Base-by-base conservation (phyloP, 23 red algal species). In the Porphyridium purpureum region DNA sequence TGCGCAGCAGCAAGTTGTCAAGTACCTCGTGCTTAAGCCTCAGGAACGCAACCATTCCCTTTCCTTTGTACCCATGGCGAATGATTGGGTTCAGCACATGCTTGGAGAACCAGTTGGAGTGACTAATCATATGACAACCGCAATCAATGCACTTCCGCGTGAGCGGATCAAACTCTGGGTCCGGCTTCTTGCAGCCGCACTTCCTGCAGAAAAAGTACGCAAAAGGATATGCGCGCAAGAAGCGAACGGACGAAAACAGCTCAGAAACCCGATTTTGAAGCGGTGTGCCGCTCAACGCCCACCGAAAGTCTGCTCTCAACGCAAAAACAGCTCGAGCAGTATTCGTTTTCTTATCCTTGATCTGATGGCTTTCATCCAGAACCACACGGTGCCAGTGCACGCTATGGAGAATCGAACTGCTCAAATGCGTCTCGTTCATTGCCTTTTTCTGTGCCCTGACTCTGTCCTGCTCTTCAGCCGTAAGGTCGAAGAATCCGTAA, bases 281-380 rank as follows among this genome's bases (percentile, higher is more conserved):
- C 52, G 69, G 69, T 7, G 69, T 74, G 5, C 69, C 69, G 5
- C 53, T 63, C 58, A 74, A 33, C 27, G 59, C 56, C 69, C 69
- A 74, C 33, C 69, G 69, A 50, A 49, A 19, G 17, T 27, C 21
- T 5, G 55, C 9, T 23, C 41, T 4, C 4, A 74, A 32, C 5
- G 58, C 55, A 29, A 11, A 50, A 4, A 60, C 56, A 6, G 69
- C 69, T 11, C 35, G 28, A 1, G 69, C 55, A 35, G 40, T 34
- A 25, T 26, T 36, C 27, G 40, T 74, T 2, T 25, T 74, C 11
- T 31, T 20, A 11, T 74, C 50, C 25, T 74, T 74, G 54, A 74
- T 74, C 1, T 38, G 29, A 56, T 74, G 69, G 7, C 53, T 54
- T 27, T 74, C 69, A 31, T 74, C 69, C 7, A 64, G 47, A 4